A percentile compares a stretch with the other conserved stretches of the same genome.
Evolutionary conservation across 2,329 filamentous ascomycete genomes (phyloP).

Genomic region (Pyrenophora teres): DNA sequence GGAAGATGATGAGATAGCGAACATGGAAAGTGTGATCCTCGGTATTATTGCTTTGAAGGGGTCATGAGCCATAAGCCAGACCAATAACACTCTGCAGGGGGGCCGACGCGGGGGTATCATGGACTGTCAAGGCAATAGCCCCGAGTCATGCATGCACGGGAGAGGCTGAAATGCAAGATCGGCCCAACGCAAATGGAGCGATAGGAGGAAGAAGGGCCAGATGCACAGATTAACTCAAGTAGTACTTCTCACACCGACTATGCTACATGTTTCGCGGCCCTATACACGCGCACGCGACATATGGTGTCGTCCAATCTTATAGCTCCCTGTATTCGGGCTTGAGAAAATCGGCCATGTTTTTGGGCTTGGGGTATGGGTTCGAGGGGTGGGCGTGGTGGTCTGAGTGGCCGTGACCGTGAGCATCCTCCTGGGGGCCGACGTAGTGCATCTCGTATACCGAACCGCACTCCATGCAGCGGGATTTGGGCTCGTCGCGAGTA

Average conservation of each 20-base stretch:
- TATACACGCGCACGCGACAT: constrained; percentile 37
- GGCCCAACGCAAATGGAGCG: not conserved
- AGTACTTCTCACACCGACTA: constrained; percentile 34
- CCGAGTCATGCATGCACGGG: not conserved
- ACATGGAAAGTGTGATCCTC: constrained; percentile 72
- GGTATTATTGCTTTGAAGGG: constrained; percentile 80
- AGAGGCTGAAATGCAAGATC: constrained; percentile 3
- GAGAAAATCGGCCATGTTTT: constrained; percentile 96
- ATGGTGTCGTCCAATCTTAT: constrained; percentile 23
- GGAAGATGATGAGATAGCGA: constrained; percentile 51
- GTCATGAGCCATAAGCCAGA: constrained; percentile 38
- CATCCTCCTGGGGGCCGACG: constrained; percentile 78
- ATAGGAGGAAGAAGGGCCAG: not conserved
- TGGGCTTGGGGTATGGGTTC: constrained; percentile 69
- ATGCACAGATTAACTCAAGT: constrained; percentile 16
- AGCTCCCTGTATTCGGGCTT: constrained; percentile 89
- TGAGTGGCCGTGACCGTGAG: constrained; percentile 60
- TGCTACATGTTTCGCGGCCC: constrained; percentile 39
- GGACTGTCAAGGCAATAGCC: not conserved
- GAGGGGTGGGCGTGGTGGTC: constrained; percentile 50
- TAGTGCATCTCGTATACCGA: constrained; percentile 98
- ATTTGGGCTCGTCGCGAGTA: constrained; percentile 84
- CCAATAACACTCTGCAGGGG: not conserved
- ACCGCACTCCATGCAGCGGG: constrained; percentile 96
- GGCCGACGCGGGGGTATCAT: constrained; percentile 8